A percentile compares a stretch with the other conserved stretches of the same genome.
phyloP scores from a whole-genome alignment of 2,329 filamentous ascomycete species.

The Stagonosporopsis chrysanthemi region DNA sequence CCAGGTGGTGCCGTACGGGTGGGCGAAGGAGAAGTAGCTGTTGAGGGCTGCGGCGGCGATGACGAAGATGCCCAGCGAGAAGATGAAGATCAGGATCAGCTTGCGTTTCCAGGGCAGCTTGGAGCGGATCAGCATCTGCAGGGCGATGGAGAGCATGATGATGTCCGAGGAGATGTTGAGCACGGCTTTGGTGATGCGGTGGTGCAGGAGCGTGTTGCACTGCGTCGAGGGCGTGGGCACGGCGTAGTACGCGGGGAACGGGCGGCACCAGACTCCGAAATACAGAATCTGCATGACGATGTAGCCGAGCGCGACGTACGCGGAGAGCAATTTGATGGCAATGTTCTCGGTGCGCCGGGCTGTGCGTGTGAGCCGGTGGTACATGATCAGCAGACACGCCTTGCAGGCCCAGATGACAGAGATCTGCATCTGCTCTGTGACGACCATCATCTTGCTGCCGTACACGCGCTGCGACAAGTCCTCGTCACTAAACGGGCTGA shows the following conservation, averaged over 20 bases:
- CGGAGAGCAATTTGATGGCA: conserved; percentile 54
- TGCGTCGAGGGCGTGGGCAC: conserved; percentile 53
- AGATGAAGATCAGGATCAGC: conserved; percentile 62
- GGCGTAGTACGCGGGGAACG: conserved; percentile 61
- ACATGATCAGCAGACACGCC: conserved; percentile 62
- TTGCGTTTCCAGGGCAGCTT: conserved; percentile 58
- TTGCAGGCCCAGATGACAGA: conserved; percentile 62
- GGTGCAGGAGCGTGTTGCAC: conserved; percentile 44
- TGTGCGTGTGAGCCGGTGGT: conserved; percentile 57
- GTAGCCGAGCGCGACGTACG: conserved; percentile 58
- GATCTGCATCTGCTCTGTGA: conserved; percentile 62
- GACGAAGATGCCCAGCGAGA: conserved; percentile 62
- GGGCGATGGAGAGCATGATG: conserved; percentile 55
- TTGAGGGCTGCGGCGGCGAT: conserved; percentile 59
- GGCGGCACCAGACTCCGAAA: conserved; percentile 63
- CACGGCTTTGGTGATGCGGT: conserved; percentile 51
- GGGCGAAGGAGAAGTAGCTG: conserved; percentile 52
- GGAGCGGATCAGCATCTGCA: conserved; percentile 56
- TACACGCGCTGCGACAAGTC: conserved; percentile 44
- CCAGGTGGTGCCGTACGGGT: conserved; percentile 38
- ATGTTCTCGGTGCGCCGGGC: conserved; percentile 37
- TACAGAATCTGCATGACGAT: conserved; percentile 58
- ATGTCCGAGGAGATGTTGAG: conserved; percentile 57
- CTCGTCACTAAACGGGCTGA: conserved; percentile 48
- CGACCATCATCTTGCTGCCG: conserved; percentile 59